These are phyloP conservation scores for Phytophthora capsici DNA, from an alignment of 352 stramenopile species.

Conservation along the genomic window DNA sequence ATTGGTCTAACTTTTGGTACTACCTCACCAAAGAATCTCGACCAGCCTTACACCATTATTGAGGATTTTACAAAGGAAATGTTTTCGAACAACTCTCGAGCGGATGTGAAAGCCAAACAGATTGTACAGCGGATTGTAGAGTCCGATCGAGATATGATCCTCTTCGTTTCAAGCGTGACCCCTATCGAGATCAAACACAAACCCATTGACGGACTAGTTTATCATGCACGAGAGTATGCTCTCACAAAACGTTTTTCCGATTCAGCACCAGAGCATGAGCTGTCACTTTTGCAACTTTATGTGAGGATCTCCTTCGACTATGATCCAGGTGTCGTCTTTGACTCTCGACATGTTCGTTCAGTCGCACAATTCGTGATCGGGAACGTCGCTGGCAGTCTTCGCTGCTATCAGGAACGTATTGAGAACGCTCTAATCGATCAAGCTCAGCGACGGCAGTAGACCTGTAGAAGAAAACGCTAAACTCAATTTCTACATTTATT, in stretches of 20 bases:
- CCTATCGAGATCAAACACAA: constrained; percentile 34
- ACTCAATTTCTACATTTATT: no score
- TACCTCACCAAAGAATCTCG: constrained; percentile 19
- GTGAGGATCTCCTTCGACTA: constrained; percentile 54
- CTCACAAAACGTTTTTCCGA: constrained; percentile 45
- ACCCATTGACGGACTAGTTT: constrained; percentile 21
- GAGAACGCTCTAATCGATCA: constrained; percentile 47
- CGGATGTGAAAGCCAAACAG: constrained; percentile 32
- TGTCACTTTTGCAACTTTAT: constrained; percentile 58
- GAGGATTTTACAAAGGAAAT: constrained; percentile 37
- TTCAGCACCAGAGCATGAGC: constrained; percentile 33
- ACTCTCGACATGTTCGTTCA: constrained; percentile 38
- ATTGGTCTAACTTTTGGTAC: neutral
- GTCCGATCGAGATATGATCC: constrained; percentile 26
- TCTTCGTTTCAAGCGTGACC: constrained; percentile 28
- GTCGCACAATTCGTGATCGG: constrained; percentile 54
- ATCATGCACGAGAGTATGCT: constrained; percentile 33
- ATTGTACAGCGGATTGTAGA: constrained; percentile 29
- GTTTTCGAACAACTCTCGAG: constrained; percentile 35
- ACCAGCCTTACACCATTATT: constrained; percentile 37
- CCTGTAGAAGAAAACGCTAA: no score
- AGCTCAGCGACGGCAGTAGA: neutral
- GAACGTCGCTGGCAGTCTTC: constrained; percentile 41
- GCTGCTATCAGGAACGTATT: constrained; percentile 49
- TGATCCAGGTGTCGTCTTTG: constrained; percentile 29